These are phyloP conservation scores for Choanephora cucurbitarum DNA, from an alignment of 371 early-diverging fungal genomes.

Conservation along the genomic window DNA sequence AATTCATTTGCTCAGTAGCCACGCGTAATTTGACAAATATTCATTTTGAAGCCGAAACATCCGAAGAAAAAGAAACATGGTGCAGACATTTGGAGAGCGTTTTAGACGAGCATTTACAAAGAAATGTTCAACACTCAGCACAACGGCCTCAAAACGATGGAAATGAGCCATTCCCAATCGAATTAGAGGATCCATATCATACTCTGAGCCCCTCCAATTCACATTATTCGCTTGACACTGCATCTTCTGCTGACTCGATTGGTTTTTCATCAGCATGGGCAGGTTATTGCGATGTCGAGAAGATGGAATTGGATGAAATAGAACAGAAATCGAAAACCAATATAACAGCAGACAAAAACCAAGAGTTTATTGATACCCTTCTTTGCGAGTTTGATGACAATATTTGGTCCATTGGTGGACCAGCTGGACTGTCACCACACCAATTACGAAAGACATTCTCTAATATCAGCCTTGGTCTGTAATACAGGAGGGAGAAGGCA, in stretches of 20 bases:
- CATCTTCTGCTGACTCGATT: conserved; percentile 11
- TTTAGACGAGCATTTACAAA: conserved; percentile 22
- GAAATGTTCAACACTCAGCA: conserved; percentile 5
- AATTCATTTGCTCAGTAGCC: conserved; percentile 37
- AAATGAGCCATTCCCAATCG: neutral
- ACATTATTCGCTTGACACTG: conserved; percentile 15
- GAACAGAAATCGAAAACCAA: neutral
- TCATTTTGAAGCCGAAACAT: conserved; percentile 29
- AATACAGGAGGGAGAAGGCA: no score
- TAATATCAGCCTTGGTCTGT: conserved; percentile 1
- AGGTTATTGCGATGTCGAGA: conserved; percentile 17
- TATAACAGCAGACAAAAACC: conserved; percentile 2
- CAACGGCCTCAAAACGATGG: neutral
- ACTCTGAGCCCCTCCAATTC: conserved; percentile 12
- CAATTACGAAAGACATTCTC: conserved; percentile 17
- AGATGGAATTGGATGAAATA: conserved; percentile 15
- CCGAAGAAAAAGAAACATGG: conserved; percentile 33
- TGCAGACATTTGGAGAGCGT: conserved; percentile 31
- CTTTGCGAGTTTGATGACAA: conserved; percentile 22
- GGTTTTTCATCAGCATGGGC: conserved; percentile 10
- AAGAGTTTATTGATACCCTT: conserved; percentile 12
- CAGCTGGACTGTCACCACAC: conserved; percentile 9
- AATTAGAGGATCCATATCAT: neutral
- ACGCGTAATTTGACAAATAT: conserved; percentile 25
- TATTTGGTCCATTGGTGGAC: conserved; percentile 10